A percentile compares a stretch with the other conserved stretches of the same genome.
Evolutionary conservation across 2,329 filamentous ascomycete genomes (phyloP).

Genomic region (Ceratocystis destructans): DNA sequence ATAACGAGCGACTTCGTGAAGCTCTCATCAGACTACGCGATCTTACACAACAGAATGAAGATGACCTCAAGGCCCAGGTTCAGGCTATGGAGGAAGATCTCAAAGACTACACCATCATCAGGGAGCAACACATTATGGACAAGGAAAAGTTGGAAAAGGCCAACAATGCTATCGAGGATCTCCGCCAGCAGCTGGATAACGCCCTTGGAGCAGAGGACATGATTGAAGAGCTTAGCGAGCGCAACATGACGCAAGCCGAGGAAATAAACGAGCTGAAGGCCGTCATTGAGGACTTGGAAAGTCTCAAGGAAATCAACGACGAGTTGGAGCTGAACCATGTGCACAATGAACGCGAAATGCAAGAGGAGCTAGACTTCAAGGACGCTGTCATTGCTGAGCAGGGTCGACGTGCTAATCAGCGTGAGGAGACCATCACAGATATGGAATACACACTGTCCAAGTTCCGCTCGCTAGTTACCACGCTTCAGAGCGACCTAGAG

Average conservation of each 20-base stretch:
- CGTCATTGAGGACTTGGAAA: conserved; percentile 76
- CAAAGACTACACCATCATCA: conserved; percentile 50
- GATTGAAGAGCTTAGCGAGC: conserved; percentile 80
- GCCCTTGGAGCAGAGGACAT: conserved; percentile 82
- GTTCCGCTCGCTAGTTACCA: conserved; percentile 79
- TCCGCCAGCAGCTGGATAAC: conserved; percentile 81
- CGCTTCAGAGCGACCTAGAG: conserved; percentile 71
- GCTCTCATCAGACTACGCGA: conserved; percentile 76
- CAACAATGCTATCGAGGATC: conserved; percentile 66
- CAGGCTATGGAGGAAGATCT: conserved; percentile 59
- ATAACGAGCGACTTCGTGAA: conserved; percentile 75
- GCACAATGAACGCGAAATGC: conserved; percentile 85
- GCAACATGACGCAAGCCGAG: conserved; percentile 71
- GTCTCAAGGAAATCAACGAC: conserved; percentile 80
- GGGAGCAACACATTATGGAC: conserved; percentile 54
- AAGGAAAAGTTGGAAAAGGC: conserved; percentile 61
- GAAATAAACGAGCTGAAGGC: conserved; percentile 70
- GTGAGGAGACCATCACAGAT: conserved; percentile 70
- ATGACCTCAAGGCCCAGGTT: conserved; percentile 62
- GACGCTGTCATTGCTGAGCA: conserved; percentile 77
- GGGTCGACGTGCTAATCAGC: conserved; percentile 54
- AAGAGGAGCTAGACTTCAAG: conserved; percentile 82
- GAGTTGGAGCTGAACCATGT: conserved; percentile 89
- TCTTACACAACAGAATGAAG: conserved; percentile 71
- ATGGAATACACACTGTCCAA: conserved; percentile 79